phyloP scores from a whole-genome alignment of 495 filamentous ascomycete genomes.

The Amphirosellinia nigrospora region DNA sequence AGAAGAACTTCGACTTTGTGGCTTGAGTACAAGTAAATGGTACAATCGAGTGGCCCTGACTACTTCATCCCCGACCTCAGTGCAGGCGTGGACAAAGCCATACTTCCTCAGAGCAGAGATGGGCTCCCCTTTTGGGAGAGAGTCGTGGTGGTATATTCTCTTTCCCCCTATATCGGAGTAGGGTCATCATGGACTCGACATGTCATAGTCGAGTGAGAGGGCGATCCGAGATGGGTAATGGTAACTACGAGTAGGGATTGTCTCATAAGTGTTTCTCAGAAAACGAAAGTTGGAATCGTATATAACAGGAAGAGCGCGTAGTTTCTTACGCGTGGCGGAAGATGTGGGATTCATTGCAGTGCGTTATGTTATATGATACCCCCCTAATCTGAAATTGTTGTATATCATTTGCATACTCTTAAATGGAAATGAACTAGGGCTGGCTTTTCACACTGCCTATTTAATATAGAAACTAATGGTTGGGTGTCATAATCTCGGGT shows the following conservation, averaged over 20 bases:
- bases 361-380: conserved; percentile 25
- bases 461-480: background rate
- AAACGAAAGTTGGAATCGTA: background rate
- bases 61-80: background rate
- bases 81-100: background rate
- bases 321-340: background rate
- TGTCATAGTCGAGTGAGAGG: background rate
- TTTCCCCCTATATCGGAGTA: background rate
- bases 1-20: conserved; percentile 3
- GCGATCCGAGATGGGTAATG: background rate
- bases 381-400: conserved; percentile 21
- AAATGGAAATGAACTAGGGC: conserved; percentile 1
- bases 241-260: background rate
- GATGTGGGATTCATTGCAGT: background rate
- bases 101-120: background rate
- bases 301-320: background rate
- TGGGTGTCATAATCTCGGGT: background rate
- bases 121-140: background rate
- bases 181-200: background rate
- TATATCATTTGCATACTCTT: background rate
- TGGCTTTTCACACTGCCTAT: background rate
- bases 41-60: background rate
- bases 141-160: no score
- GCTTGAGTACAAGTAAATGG: background rate
- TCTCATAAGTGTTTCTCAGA: background rate